phyloP scores from a whole-genome alignment of 2,329 filamentous ascomycete species.

The Aspergillus cejpii region DNA sequence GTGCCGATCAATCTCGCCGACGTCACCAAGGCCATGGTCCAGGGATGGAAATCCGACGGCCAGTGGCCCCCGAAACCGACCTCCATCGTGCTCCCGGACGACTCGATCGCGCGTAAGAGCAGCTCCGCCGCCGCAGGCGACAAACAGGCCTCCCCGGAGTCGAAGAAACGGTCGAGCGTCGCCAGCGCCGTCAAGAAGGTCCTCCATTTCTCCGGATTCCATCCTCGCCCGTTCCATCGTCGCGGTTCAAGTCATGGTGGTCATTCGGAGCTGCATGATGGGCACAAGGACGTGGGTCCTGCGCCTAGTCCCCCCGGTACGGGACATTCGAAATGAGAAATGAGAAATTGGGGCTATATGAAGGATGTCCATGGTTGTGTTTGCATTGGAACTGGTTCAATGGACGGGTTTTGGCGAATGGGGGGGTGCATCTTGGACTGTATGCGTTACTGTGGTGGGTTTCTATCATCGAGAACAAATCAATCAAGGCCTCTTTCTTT shows the following conservation, averaged over 20 bases:
- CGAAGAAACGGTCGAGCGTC: slow-evolving; percentile 30
- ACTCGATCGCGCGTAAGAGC: slow-evolving; percentile 22
- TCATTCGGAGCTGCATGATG: not conserved
- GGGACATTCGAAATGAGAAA: not conserved
- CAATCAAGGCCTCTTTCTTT: too few relatives aligned
- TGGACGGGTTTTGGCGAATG: not conserved
- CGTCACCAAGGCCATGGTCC: slow-evolving; percentile 71
- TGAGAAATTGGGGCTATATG: too few relatives aligned
- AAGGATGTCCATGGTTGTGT: too few relatives aligned
- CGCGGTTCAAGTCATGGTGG: slow-evolving; percentile 25
- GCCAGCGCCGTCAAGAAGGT: slow-evolving; percentile 40
- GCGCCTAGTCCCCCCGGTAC: not conserved
- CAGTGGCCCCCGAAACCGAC: slow-evolving; percentile 73
- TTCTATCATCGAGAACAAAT: too few relatives aligned
- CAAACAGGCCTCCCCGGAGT: slow-evolving; percentile 17
- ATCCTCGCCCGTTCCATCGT: slow-evolving; percentile 35
- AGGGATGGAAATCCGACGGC: slow-evolving; percentile 86
- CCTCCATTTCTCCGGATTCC: slow-evolving; percentile 31
- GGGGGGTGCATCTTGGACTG: not conserved
- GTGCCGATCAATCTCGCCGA: slow-evolving; percentile 83
- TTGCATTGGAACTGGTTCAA: not conserved
- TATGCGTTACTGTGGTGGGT: too few relatives aligned
- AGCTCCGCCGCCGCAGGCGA: slow-evolving; percentile 6
- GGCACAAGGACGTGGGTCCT: slow-evolving; percentile 3
- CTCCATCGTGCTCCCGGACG: slow-evolving; percentile 27